Evolutionary conservation across 2,329 filamentous ascomycete genomes (phyloP), one percentile per base, ranked within the genome.

Genomic region (Fusarium torreyae): DNA sequence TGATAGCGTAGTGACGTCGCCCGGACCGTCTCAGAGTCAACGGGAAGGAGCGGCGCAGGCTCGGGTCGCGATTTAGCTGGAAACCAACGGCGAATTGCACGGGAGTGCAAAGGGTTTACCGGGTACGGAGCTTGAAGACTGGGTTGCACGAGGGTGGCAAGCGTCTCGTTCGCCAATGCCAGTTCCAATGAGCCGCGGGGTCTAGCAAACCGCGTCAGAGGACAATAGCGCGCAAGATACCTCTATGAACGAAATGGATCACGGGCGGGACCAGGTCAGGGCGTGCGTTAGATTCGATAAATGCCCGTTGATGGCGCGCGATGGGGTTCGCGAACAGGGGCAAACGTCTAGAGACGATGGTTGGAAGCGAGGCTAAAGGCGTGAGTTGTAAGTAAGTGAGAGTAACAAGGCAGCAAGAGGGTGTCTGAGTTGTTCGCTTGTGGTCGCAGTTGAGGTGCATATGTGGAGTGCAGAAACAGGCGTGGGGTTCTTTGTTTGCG

Each of bases 401-500:
- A 60, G 45, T 52, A 49, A 34, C 51, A 58, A 43, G 43, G 43
- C 48, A 55, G 50, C 56, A 52, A 68, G 74, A 73, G 71, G 72
- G 75, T 76, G 75, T 77, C 75, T 76, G 75, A 74, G 75, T 71
- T 77, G 75, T 76, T 75, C 73, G 63, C 59, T 68, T 63, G 58
- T 74, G 66, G 72, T 74, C 66, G 69, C 68, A 74, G 66, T 71
- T 45, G 60, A 75, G 66, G 63, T 74, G 72, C 63, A 75, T 74
- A 76, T 75, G 73, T 72, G 74, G 74, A 75, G 73, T 69, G 66
- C 48, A 61, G 57, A 70, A 66, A 57, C 36, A 36, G 57, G 74
- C 76, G 78, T 81, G 79, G 80, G 79, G 79, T 81, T 77, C n/a
- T 31, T 75, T 77, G 79, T 74, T 75, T 77, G 76, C 73, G 77